Conservation (phyloP, 2,329 filamentous ascomycete genomes). For the Aspergillus fumigatus region DNA sequence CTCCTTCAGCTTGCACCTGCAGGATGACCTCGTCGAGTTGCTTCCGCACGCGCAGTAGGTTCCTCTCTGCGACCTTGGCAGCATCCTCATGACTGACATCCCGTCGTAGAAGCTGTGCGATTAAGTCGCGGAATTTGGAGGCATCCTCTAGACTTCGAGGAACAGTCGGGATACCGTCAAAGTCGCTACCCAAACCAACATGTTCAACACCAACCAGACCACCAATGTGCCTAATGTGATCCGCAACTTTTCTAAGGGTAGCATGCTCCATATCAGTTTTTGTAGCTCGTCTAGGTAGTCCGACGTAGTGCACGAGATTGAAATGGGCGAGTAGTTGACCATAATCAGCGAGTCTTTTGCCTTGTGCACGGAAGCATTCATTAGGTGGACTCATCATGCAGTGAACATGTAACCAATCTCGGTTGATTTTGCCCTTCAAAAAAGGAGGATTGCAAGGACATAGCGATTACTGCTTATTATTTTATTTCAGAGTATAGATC, state of each 20-base stretch:
- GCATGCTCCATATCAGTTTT: slow-evolving; percentile 63
- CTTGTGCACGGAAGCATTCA: slow-evolving; percentile 29
- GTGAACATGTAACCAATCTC: background rate
- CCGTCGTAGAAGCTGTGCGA: slow-evolving; percentile 67
- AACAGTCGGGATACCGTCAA: slow-evolving; percentile 61
- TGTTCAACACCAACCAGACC: slow-evolving; percentile 78
- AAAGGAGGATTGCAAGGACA: background rate
- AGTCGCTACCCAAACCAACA: slow-evolving; percentile 85
- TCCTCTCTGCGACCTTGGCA: slow-evolving; percentile 71
- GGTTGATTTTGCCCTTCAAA: background rate
- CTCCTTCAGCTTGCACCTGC: slow-evolving; percentile 57
- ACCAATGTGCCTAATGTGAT: slow-evolving; percentile 79
- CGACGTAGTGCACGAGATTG: slow-evolving; percentile 68
- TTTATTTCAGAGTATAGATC: background rate
- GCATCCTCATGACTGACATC: slow-evolving; percentile 72
- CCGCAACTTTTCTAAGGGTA: slow-evolving; percentile 71
- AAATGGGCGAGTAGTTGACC: slow-evolving; percentile 83
- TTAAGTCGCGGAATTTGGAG: slow-evolving; percentile 71
- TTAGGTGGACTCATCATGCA: background rate
- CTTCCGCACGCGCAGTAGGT: slow-evolving; percentile 78
- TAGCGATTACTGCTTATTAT: background rate
- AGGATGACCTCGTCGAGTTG: slow-evolving; percentile 69
- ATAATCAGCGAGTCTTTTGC: slow-evolving; percentile 72
- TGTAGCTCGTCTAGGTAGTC: slow-evolving; percentile 59
- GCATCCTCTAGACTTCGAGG: slow-evolving; percentile 80